Percentiles rank a stretch among this genome's conserved stretches.
phyloP scores from a whole-genome alignment of 2,329 filamentous ascomycete species.

The Cercospora beticola region DNA sequence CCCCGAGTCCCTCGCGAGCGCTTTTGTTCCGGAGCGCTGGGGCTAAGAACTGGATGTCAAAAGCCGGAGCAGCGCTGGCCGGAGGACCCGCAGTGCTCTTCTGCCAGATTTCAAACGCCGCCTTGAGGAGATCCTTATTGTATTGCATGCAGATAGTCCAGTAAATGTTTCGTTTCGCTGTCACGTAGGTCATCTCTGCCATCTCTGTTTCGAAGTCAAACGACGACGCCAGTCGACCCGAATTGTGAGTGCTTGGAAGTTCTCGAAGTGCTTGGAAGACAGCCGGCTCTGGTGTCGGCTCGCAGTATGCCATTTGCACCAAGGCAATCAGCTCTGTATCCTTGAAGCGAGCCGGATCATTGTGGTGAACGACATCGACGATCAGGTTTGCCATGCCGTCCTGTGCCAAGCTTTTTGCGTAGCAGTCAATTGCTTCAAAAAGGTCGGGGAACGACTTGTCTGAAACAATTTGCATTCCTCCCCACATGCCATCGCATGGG shows the following conservation, averaged over 20 bases:
- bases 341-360: neutral
- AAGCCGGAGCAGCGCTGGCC: neutral
- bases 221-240: neutral
- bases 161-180: neutral
- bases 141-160: neutral
- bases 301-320: neutral
- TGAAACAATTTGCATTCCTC: neutral
- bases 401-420: neutral
- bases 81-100: neutral
- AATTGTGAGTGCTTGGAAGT: neutral
- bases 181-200: neutral
- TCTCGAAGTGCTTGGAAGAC: neutral
- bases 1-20: neutral
- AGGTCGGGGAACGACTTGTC: neutral
- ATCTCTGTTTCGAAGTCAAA: neutral
- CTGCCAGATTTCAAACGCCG: neutral
- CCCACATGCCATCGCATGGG: slow-evolving; percentile 14
- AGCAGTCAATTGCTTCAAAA: neutral
- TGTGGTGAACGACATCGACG: neutral
- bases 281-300: neutral
- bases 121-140: neutral
- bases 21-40: neutral
- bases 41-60: neutral
- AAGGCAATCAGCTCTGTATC: neutral
- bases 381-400: neutral